These are phyloP conservation scores for Kokia cookei DNA, from an alignment of 441 rosid species.

Conservation along the genomic window DNA sequence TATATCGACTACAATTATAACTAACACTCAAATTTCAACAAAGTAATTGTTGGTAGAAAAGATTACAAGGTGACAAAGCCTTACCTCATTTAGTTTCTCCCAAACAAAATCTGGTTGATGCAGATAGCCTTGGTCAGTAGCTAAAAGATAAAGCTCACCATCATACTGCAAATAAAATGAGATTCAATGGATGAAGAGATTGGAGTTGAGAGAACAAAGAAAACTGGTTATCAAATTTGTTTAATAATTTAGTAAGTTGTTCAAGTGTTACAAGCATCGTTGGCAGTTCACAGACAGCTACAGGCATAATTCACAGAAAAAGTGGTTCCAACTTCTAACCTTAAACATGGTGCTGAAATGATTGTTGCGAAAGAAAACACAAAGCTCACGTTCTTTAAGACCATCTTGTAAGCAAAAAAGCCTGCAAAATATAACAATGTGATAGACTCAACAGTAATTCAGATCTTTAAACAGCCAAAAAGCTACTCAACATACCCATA, in stretches of 20 bases:
- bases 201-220: neutral
- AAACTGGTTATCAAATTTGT: neutral
- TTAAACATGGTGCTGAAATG: conserved; percentile 99
- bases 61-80: neutral
- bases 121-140: conserved; percentile 95
- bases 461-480: conserved; percentile 10
- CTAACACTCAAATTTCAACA: neutral
- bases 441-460: conserved; percentile 5
- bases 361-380: conserved; percentile 96
- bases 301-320: conserved; percentile 1
- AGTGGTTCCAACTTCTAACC: conserved; percentile 37
- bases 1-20: neutral
- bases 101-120: conserved; percentile 92
- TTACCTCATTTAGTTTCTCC: conserved; percentile 97
- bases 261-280: neutral
- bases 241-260: neutral
- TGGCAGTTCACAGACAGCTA: conserved; percentile 1
- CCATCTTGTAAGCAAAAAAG: conserved; percentile 89
- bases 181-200: neutral
- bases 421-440: conserved; percentile 33
- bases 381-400: conserved; percentile 87
- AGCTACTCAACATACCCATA: conserved; percentile 54
- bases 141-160: conserved; percentile 92
- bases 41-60: neutral
- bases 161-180: conserved; percentile 57